These are phyloP conservation scores for Orbilia quercus DNA, from an alignment of 2,329 filamentous ascomycete genomes.

Conservation along the genomic window DNA sequence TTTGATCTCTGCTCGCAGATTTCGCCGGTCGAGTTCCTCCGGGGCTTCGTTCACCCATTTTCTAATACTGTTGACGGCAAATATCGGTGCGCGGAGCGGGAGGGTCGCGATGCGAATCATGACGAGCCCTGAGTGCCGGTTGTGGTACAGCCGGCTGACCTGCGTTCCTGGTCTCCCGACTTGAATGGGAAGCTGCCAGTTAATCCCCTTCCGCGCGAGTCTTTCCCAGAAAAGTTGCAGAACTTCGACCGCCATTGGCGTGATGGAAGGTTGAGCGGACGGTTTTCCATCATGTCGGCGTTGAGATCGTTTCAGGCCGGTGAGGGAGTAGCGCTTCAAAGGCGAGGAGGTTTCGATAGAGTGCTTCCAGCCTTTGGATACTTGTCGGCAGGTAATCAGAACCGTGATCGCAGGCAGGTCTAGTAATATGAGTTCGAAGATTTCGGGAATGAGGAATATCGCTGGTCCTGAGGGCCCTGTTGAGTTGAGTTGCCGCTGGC, in stretches of 20 bases:
- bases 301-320: constrained; percentile 11
- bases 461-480: neutral
- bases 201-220: constrained; percentile 15
- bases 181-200: constrained; percentile 4
- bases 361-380: constrained; percentile 29
- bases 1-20: constrained; percentile 4
- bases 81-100: constrained; percentile 9
- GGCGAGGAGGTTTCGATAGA: constrained; percentile 19
- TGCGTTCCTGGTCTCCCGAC: neutral
- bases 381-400: constrained; percentile 20
- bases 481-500: constrained; percentile 8
- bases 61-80: neutral
- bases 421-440: constrained; percentile 31
- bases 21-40: constrained; percentile 16
- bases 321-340: constrained; percentile 17
- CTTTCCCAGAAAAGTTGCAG: constrained; percentile 26
- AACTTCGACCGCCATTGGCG: constrained; percentile 29
- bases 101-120: constrained; percentile 7
- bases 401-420: constrained; percentile 32
- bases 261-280: constrained; percentile 9
- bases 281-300: constrained; percentile 1
- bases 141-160: neutral
- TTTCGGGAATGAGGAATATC: constrained; percentile 26
- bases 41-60: constrained; percentile 2
- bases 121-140: neutral